Percentiles rank a stretch among this genome's conserved stretches.
phyloP scores from a whole-genome alignment of 2,329 filamentous ascomycete genomes.

The Fusarium buharicum region DNA sequence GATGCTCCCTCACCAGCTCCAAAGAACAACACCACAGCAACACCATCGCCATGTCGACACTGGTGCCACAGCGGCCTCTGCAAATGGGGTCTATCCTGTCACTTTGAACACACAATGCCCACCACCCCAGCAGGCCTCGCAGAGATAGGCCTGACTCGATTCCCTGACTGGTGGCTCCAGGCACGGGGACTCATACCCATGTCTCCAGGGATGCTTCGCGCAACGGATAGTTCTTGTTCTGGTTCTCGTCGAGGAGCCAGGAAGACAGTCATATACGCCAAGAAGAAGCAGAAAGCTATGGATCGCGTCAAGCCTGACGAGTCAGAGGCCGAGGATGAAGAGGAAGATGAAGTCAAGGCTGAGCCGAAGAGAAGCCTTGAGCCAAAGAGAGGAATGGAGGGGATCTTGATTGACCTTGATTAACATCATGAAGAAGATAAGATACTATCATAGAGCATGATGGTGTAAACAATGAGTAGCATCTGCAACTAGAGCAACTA shows the following conservation, averaged over 20 bases:
- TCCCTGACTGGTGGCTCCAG: constrained; percentile 57
- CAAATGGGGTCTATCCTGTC: constrained; percentile 57
- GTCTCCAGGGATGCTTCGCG: constrained; percentile 7
- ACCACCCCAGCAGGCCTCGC: constrained; percentile 52
- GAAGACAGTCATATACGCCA: constrained; percentile 1
- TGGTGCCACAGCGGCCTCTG: constrained; percentile 63
- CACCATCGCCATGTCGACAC: constrained; percentile 49
- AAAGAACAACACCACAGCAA: constrained; percentile 2
- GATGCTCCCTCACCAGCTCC: neutral
- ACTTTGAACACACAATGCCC: constrained; percentile 61
- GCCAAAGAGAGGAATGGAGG: constrained; percentile 12
- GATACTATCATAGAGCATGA: too few relatives aligned
- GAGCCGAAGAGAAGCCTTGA: constrained; percentile 2
- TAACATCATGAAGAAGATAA: too few relatives aligned
- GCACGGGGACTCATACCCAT: constrained; percentile 33
- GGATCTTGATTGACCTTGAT: constrained; percentile 26
- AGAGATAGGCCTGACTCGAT: constrained; percentile 54
- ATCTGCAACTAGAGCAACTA: too few relatives aligned
- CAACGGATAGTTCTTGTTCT: neutral
- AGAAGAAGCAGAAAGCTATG: constrained; percentile 19
- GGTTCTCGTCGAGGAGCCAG: constrained; percentile 10
- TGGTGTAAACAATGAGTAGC: too few relatives aligned
- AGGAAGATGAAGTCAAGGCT: neutral
- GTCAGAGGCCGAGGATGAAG: constrained; percentile 3
- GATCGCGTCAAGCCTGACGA: neutral